phyloP scores from a whole-genome alignment of 306 rosid genomes.

The Macrotyloma uniflorum region DNA sequence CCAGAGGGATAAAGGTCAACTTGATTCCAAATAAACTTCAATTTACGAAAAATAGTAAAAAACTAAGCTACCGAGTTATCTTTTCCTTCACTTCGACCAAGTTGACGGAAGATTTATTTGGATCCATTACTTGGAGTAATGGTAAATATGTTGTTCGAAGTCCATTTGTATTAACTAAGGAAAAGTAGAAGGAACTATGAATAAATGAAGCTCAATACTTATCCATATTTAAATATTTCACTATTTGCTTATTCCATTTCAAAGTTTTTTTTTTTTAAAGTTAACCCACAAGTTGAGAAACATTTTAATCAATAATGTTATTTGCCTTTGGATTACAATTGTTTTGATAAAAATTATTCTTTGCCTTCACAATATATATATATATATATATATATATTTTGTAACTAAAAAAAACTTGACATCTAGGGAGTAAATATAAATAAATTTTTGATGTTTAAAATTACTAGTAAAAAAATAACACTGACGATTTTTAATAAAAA shows the following conservation, averaged over 20 bases:
- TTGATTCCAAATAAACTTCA: conserved; percentile 62
- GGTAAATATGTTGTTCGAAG: neutral
- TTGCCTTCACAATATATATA: too few relatives aligned
- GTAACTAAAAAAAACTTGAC: too few relatives aligned
- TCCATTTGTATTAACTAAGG: neutral
- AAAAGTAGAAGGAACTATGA: neutral
- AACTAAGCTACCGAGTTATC: conserved; percentile 44
- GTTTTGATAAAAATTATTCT: too few relatives aligned
- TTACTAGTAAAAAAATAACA: too few relatives aligned
- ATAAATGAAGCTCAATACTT: neutral
- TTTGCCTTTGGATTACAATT: too few relatives aligned
- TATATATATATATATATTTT: too few relatives aligned
- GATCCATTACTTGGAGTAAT: neutral
- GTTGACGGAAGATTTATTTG: neutral
- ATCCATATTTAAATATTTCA: neutral
- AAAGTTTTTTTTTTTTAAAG: neutral
- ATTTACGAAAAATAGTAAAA: conserved; percentile 53
- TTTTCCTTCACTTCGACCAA: neutral
- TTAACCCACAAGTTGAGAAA: too few relatives aligned
- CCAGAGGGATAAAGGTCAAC: conserved; percentile 53
- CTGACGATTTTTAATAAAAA: too few relatives aligned
- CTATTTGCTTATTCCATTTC: neutral
- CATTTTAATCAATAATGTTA: too few relatives aligned
- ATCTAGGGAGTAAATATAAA: too few relatives aligned
- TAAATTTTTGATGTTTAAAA: too few relatives aligned